phyloP scores from a whole-genome alignment of 805 yeast genomes.

The Kregervanrija fluxuum region DNA sequence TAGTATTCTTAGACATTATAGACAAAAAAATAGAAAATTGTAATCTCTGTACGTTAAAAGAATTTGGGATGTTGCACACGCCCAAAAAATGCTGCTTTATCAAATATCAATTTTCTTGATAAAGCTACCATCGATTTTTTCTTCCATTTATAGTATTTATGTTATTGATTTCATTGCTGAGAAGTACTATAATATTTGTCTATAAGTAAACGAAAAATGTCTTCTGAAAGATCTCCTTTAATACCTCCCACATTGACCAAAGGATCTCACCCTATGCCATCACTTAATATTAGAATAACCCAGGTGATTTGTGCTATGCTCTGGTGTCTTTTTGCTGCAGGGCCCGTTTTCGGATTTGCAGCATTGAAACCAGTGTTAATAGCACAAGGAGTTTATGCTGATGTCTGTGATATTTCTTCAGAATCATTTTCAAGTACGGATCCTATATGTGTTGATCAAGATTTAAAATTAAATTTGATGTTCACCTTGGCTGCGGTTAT shows the following conservation, averaged over 20 bases:
- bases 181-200: background rate
- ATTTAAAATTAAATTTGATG: constrained; percentile 69
- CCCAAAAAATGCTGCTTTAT: background rate
- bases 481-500: constrained; percentile 83
- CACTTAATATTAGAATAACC: constrained; percentile 27
- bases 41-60: too few relatives aligned
- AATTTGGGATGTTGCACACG: background rate
- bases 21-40: too few relatives aligned
- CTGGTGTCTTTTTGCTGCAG: constrained; percentile 91
- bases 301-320: constrained; percentile 69
- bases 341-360: constrained; percentile 93
- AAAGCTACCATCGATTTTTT: background rate
- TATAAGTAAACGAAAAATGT: constrained; percentile 1
- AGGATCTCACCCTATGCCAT: constrained; percentile 12
- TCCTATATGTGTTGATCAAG: constrained; percentile 62
- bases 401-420: constrained; percentile 38
- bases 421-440: constrained; percentile 3
- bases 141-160: background rate
- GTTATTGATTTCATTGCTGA: background rate
- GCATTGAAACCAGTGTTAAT: constrained; percentile 83
- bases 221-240: constrained; percentile 21
- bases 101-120: background rate
- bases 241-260: constrained; percentile 6
- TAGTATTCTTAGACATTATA: too few relatives aligned
- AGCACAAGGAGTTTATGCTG: constrained; percentile 66